Percentiles rank a stretch among this genome's conserved stretches.
Conservation (phyloP, 371 early-diverging fungal species). For the Mortierella sp. region DNA sequence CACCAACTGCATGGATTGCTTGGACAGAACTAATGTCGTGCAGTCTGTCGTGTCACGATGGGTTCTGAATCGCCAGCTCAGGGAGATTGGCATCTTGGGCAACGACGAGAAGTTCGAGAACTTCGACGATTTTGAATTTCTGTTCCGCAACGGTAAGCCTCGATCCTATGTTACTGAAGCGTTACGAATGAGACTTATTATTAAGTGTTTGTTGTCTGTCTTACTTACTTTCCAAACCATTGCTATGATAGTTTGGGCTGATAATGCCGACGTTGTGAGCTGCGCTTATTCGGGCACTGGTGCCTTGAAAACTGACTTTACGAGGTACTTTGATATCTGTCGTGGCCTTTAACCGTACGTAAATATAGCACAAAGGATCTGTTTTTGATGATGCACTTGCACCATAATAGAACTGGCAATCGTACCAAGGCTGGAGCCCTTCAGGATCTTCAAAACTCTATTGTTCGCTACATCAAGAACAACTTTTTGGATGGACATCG, state of each 20-base stretch:
- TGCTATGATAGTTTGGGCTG: conserved; percentile 52
- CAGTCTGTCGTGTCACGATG: conserved; percentile 90
- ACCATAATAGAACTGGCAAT: conserved; percentile 75
- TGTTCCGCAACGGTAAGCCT: conserved; percentile 58
- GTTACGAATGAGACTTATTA: no score
- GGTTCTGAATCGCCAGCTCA: conserved; percentile 76
- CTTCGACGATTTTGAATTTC: conserved; percentile 40
- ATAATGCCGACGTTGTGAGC: conserved; percentile 98
- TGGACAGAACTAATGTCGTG: conserved; percentile 99
- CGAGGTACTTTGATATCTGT: conserved; percentile 62
- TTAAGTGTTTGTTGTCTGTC: no score
- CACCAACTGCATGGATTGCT: conserved; percentile 99
- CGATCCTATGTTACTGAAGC: no score
- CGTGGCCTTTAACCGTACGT: no score
- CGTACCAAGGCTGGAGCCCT: conserved; percentile 86
- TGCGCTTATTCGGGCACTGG: conserved; percentile 98
- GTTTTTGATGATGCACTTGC: no score
- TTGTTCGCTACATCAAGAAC: conserved; percentile 91
- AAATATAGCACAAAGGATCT: no score
- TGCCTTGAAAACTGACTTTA: conserved; percentile 98
- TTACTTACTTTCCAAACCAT: no score
- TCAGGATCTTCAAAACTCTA: conserved; percentile 84
- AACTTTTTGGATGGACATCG: conserved; percentile 94
- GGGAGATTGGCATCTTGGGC: conserved; percentile 67
- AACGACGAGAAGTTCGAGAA: conserved; percentile 69